These are phyloP conservation scores for Thalassiosira profunda DNA, from an alignment of 108 stramenopile species.

Conservation along the genomic window DNA sequence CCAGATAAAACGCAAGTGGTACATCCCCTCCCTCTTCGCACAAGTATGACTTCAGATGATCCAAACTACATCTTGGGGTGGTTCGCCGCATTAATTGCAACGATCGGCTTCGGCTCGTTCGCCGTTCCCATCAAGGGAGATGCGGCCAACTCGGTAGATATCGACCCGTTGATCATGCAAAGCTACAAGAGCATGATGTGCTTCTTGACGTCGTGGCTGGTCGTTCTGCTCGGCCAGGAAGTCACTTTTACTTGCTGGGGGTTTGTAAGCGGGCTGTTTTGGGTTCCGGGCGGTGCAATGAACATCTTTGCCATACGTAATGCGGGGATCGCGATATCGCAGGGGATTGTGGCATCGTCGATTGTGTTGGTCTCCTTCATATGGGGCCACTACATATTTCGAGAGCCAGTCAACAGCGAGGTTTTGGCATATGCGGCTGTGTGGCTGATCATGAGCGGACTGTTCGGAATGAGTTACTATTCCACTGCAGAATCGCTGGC, in stretches of 20 bases:
- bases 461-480: conserved; percentile 82
- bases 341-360: conserved; percentile 70
- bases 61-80: conserved; percentile 42
- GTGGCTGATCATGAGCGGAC: conserved; percentile 48
- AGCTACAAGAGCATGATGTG: conserved; percentile 54
- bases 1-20: too few relatives aligned
- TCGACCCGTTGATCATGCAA: conserved; percentile 57
- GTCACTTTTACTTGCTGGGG: conserved; percentile 59
- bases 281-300: conserved; percentile 74
- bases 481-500: conserved; percentile 28
- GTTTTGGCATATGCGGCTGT: conserved; percentile 47
- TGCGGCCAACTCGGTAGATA: conserved; percentile 35
- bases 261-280: conserved; percentile 58
- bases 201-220: conserved; percentile 45
- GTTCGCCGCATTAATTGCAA: conserved; percentile 53
- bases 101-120: conserved; percentile 54
- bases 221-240: conserved; percentile 37
- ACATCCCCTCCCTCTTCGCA: too few relatives aligned
- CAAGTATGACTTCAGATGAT: too few relatives aligned
- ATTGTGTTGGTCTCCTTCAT: conserved; percentile 87
- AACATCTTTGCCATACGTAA: conserved; percentile 83
- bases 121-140: conserved; percentile 55
- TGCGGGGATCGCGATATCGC: conserved; percentile 80
- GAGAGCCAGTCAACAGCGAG: conserved; percentile 46
- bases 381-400: conserved; percentile 77